Base-by-base conservation (phyloP, 2,329 filamentous ascomycete genomes). In the Stagonosporopsis cucurbitacearum region DNA sequence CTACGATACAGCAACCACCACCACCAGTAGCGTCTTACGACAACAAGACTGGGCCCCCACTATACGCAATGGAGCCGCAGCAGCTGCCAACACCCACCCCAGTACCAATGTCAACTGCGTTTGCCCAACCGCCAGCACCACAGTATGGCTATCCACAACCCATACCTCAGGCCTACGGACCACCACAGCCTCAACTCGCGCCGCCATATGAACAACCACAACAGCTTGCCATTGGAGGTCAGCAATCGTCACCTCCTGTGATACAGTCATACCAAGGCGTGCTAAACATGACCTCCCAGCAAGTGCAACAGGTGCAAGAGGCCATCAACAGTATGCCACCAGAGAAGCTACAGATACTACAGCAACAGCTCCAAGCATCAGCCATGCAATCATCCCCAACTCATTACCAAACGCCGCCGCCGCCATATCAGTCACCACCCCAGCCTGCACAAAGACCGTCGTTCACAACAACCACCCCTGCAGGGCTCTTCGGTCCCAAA, bases 301-400 rank as follows among this genome's bases (percentile, higher is more conserved):
- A 72, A 40, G 49, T 68, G 25, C 65, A 70, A 35, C 69, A 72
- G 54, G 60, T 70, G 2, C 68, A 74, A 50, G 63, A 67, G 39
- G 60, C 68, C n/a, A 50, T 71, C 13, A 66, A 70, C 36, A 65
- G 60, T 30, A 65, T 72, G 59, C 68, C 70, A 33, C 68, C 69
- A 9, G 69, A 73, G 43, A 72, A 73, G 44, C 50, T 71, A 6
- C 66, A 71, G 41, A 60, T 68, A 39, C 47, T 67, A 22, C 69
- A 72, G 49, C 71, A 73, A 48, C 66, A 70, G 50, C 58, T 63
- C 15, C 69, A 70, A 44, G 15, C 26, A 4, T n/a, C 19, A 9
- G 30, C 3, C 22, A 11, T 19, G 13, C 66, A 70, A 48, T 57
- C 59, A 52, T 58, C 61, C 39, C 32, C 40, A 8, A 50, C 41